Base-by-base conservation (phyloP, 139 green algal species). In the Deuterostichococcus epilithicus region DNA sequence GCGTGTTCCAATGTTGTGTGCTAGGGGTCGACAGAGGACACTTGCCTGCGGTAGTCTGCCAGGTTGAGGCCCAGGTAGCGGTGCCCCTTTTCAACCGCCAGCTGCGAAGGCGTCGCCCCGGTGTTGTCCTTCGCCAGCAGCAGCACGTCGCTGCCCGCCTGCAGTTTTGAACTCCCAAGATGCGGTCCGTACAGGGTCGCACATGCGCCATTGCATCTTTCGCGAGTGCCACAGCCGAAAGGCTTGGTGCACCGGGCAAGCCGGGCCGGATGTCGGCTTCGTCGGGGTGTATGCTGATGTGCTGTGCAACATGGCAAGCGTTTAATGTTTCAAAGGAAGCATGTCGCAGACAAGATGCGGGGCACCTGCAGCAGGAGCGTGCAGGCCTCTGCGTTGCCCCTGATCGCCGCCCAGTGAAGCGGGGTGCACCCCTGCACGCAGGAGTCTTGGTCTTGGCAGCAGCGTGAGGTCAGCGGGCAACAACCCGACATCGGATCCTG, bases 331-430 rank as follows among this genome's bases (percentile, higher is more conserved):
- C n/a, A n/a, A n/a, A n/a, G n/a, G n/a, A n/a, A n/a, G n/a, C n/a
- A n/a, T 30, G 42, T 44, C 45, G 45, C n/a, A n/a, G 10, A 52
- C 30, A 58, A 23, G 18, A 38, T 13, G 68, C 33, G 25, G 26
- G 80, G 32, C n/a, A 87, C 87, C 83, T 97, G 95, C 52, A 98
- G 78, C 35, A 99, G 86, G 59, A 97, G 79, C 0, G 90, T 97
- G 75, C 86, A 91, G 0, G 91, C 92, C 76, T 99, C 96, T 4
- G 88, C 85, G 66, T 98, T 93, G 70, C 96, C 96, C 35, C 89
- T 87, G 68, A 98, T 97, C 10, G 95, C 95, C 0, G 95, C 94
- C 95, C 95, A 99, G 84, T 99, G 95, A 82, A 99, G 79, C 15
- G 94, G 85, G 6, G 94, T 99, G 86, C 95, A 98, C 33, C 93